These are phyloP conservation scores for Xylaria arbuscula DNA, from an alignment of 2,329 filamentous ascomycete species.

Conservation along the genomic window DNA sequence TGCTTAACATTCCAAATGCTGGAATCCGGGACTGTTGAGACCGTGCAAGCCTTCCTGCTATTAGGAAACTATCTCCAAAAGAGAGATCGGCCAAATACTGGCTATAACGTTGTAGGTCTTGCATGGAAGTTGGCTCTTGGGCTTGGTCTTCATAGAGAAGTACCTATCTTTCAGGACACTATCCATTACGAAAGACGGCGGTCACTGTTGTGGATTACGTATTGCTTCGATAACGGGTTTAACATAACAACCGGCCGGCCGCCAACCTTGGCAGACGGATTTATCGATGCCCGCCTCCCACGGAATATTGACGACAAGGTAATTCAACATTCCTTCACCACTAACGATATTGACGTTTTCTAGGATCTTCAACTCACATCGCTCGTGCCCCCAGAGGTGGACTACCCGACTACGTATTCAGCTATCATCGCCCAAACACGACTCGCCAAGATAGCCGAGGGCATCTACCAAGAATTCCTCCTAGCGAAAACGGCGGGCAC, in stretches of 20 bases:
- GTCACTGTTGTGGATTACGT: conserved; percentile 19
- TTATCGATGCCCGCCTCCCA: conserved; percentile 17
- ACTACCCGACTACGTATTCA: conserved; percentile 16
- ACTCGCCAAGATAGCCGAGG: conserved; percentile 10
- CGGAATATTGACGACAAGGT: conserved; percentile 15
- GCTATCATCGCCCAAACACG: conserved; percentile 19
- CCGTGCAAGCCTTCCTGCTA: conserved; percentile 20
- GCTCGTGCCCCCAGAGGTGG: neutral
- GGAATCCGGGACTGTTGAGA: conserved; percentile 20
- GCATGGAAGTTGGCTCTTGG: conserved; percentile 20
- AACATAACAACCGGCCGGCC: conserved; percentile 24
- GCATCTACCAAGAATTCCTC: conserved; percentile 26
- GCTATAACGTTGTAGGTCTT: conserved; percentile 19
- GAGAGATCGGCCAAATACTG: conserved; percentile 20
- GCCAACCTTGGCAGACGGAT: conserved; percentile 17
- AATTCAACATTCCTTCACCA: neutral
- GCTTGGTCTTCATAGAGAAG: conserved; percentile 25
- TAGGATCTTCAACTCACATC: conserved; percentile 7
- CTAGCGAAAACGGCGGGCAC: conserved; percentile 23
- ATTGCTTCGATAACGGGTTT: conserved; percentile 25
- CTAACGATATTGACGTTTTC: neutral
- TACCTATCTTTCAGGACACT: conserved; percentile 1
- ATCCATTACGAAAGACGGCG: conserved; percentile 15
- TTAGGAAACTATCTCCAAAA: conserved; percentile 27
- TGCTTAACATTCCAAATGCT: conserved; percentile 19